Conservation (phyloP, 169 alveolate species). For the Eimeria praecox region DNA sequence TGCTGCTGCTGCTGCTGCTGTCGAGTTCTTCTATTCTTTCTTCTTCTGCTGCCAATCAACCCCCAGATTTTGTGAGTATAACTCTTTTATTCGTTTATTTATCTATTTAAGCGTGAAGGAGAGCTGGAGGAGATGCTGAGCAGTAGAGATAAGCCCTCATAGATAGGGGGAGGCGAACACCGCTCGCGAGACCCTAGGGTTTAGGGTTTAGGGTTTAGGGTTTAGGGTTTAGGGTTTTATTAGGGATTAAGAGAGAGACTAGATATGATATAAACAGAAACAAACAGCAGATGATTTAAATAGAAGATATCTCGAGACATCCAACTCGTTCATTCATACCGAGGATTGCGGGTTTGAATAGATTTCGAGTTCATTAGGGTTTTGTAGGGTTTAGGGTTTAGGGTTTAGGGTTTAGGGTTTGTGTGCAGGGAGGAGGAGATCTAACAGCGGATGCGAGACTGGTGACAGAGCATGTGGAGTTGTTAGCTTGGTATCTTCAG, state of each 20-base stretch:
- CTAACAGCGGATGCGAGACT: neutral
- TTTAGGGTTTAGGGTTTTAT: conserved; percentile 6
- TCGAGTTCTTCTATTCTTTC: neutral
- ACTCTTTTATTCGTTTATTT: no score
- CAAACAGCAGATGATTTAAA: no score
- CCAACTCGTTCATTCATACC: no score
- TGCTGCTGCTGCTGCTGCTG: conserved; percentile 53
- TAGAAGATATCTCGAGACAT: no score
- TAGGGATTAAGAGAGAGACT: no score
- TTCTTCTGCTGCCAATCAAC: neutral
- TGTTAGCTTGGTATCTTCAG: conserved; percentile 43
- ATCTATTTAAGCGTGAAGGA: no score
- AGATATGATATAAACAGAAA: no score
- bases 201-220: conserved; percentile 26
- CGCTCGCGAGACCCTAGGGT: neutral
- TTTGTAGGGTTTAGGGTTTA: conserved; percentile 40
- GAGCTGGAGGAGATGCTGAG: no score
- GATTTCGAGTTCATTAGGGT: neutral
- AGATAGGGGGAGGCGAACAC: neutral
- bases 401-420: conserved; percentile 26
- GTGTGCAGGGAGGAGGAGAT: conserved; percentile 14
- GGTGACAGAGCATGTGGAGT: conserved; percentile 5
- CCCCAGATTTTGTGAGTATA: neutral
- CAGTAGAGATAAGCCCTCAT: no score
- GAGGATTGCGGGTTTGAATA: no score